Evolutionary conservation across 495 filamentous ascomycete species (phyloP).

Genomic region (Ramalina peruviana): DNA sequence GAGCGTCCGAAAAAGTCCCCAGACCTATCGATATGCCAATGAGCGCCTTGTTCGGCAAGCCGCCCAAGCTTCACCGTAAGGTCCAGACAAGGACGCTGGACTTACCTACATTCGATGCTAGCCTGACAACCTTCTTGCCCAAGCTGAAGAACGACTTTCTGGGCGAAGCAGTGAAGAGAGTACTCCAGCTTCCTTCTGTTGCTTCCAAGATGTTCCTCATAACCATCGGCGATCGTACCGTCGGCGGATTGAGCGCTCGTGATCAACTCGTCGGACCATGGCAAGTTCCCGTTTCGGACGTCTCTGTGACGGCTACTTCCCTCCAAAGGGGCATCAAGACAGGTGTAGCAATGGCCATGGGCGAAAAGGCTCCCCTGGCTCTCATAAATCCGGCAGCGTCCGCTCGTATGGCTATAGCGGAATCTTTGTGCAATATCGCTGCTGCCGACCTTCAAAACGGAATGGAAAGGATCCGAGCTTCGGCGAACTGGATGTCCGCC

Average conservation of each 20-base stretch:
- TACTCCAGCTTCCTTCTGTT: conserved; percentile 74
- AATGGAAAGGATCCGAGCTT: conserved; percentile 66
- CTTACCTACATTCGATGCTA: conserved; percentile 60
- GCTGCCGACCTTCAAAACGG: conserved; percentile 72
- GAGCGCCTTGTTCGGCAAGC: conserved; percentile 82
- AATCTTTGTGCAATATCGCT: conserved; percentile 82
- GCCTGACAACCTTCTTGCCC: conserved; percentile 46
- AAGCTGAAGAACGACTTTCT: conserved; percentile 51
- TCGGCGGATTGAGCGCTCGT: conserved; percentile 73
- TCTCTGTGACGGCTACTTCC: conserved; percentile 77
- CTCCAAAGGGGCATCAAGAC: conserved; percentile 57
- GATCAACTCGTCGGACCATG: conserved; percentile 96
- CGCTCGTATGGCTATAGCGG: conserved; percentile 89
- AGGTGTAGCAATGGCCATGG: conserved; percentile 95
- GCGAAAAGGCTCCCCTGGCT: conserved; percentile 81
- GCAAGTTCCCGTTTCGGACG: conserved; percentile 92
- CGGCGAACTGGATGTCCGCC: conserved; percentile 98
- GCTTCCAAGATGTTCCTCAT: conserved; percentile 95
- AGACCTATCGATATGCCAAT: conserved; percentile 83
- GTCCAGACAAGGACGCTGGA: conserved; percentile 60
- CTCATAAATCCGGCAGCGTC: conserved; percentile 88
- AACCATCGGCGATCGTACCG: conserved; percentile 85
- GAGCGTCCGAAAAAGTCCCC: conserved; percentile 62
- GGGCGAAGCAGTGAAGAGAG: conserved; percentile 59
- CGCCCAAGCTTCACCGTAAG: conserved; percentile 65